phyloP scores from a whole-genome alignment of 441 rosid genomes.

The Pelargonium cotyledonis region DNA sequence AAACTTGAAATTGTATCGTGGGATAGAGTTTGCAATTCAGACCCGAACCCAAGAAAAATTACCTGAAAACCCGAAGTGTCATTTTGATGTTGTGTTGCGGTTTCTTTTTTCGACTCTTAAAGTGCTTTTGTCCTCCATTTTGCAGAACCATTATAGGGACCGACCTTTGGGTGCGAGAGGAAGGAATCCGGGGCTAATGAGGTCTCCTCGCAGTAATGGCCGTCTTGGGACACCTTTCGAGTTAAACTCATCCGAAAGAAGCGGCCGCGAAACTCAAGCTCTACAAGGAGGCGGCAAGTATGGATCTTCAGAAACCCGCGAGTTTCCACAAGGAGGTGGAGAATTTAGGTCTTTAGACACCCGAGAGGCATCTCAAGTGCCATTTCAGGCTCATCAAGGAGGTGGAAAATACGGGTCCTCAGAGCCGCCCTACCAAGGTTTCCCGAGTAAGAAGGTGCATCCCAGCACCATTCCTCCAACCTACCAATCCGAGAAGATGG shows the following conservation, averaged over 20 bases:
- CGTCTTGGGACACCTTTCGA: constrained; percentile 33
- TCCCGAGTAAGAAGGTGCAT: constrained; percentile 31
- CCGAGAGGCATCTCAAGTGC: background rate
- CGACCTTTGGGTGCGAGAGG: constrained; percentile 39
- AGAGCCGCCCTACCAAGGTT: constrained; percentile 23
- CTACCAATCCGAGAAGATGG: constrained; percentile 32
- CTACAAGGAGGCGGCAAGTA: constrained; percentile 34
- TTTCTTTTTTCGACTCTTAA: background rate
- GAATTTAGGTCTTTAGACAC: background rate
- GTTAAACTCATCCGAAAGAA: constrained; percentile 37
- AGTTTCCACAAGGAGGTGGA: background rate
- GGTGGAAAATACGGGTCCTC: constrained; percentile 8
- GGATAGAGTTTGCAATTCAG: background rate
- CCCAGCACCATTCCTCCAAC: constrained; percentile 38
- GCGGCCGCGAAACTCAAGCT: constrained; percentile 27
- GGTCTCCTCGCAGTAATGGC: constrained; percentile 57
- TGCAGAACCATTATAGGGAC: constrained; percentile 76
- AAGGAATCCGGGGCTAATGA: constrained; percentile 39
- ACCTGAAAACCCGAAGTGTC: background rate
- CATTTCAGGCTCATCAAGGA: background rate
- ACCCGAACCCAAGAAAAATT: too few relatives aligned
- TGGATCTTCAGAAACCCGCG: constrained; percentile 30
- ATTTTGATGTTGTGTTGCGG: constrained; percentile 20
- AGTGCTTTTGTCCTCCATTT: constrained; percentile 14
- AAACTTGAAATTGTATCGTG: constrained; percentile 3